These are phyloP conservation scores for Berkeleyomyces basicola DNA, from an alignment of 2,329 filamentous ascomycete genomes.

Conservation along the genomic window DNA sequence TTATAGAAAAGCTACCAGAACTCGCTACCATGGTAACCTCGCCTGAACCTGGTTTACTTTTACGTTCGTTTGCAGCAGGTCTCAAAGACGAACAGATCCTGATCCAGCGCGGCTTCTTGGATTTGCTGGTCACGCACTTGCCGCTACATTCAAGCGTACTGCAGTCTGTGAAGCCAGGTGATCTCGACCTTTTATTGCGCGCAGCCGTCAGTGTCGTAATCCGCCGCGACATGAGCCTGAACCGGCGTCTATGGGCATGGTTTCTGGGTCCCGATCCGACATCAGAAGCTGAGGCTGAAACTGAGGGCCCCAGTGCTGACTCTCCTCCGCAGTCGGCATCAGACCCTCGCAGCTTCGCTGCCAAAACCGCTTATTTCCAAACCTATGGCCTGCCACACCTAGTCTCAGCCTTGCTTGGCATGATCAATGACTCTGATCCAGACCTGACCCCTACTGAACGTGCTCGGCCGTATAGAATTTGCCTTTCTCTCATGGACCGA, in stretches of 20 bases:
- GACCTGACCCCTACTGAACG: constrained; percentile 34
- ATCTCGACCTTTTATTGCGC: constrained; percentile 65
- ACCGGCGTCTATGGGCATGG: constrained; percentile 91
- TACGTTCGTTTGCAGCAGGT: constrained; percentile 84
- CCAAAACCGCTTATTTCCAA: constrained; percentile 67
- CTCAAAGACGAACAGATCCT: constrained; percentile 75
- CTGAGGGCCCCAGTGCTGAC: constrained; percentile 27
- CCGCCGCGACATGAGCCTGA: constrained; percentile 89
- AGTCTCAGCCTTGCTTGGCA: constrained; percentile 54
- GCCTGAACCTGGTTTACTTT: constrained; percentile 77
- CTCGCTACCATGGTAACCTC: constrained; percentile 54
- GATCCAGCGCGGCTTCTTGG: constrained; percentile 85
- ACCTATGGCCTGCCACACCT: constrained; percentile 60
- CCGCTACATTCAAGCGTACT: constrained; percentile 71
- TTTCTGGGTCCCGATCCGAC: constrained; percentile 63
- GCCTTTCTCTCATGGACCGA: constrained; percentile 89
- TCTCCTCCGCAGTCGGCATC: constrained; percentile 28
- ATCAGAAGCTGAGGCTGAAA: constrained; percentile 7
- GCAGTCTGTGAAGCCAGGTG: constrained; percentile 55
- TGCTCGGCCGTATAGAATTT: constrained; percentile 77
- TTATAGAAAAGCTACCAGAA: neutral
- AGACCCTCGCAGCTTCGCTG: constrained; percentile 31
- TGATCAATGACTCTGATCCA: constrained; percentile 45
- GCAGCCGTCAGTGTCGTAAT: constrained; percentile 78
- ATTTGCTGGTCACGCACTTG: constrained; percentile 77